Conservation (phyloP, 2,329 filamentous ascomycete genomes). For the Periconia macrospinosa region DNA sequence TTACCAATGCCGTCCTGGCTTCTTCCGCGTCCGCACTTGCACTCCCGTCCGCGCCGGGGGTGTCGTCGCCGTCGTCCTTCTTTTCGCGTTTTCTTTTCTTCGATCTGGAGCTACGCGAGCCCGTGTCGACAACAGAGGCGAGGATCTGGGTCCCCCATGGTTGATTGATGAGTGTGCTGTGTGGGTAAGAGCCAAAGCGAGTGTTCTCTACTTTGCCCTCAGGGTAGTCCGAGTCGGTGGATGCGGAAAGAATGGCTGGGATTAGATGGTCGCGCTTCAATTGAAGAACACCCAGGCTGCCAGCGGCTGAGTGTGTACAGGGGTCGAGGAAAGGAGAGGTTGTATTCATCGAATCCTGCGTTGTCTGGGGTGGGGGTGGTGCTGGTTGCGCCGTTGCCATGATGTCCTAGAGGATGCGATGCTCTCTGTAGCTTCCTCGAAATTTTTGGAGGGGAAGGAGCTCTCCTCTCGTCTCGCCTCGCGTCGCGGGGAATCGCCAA, state of each 20-base stretch:
- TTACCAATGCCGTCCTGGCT: conserved; percentile 33
- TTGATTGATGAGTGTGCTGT: conserved; percentile 61
- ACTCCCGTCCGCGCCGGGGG: neutral
- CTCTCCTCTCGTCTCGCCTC: neutral
- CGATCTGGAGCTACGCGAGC: conserved; percentile 74
- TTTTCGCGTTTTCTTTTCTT: conserved; percentile 53
- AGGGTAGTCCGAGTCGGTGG: conserved; percentile 44
- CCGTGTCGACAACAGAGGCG: conserved; percentile 87
- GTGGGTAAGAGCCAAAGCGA: conserved; percentile 76
- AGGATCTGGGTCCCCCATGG: conserved; percentile 92
- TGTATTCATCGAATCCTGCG: neutral
- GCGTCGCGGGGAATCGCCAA: conserved; percentile 25
- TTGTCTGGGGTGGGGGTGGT: neutral
- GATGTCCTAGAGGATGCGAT: conserved; percentile 7
- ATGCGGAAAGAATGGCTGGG: conserved; percentile 62
- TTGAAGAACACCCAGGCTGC: conserved; percentile 79
- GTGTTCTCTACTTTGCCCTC: conserved; percentile 72
- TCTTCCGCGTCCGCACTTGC: conserved; percentile 27
- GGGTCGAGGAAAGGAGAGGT: conserved; percentile 80
- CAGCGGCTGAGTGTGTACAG: conserved; percentile 61
- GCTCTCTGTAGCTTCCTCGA: conserved; percentile 24
- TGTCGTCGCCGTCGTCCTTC: conserved; percentile 29
- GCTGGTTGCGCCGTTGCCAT: neutral
- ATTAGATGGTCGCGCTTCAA: conserved; percentile 84
- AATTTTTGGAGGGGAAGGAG: conserved; percentile 18